Percentiles rank a stretch among this genome's conserved stretches.
Evolutionary conservation across 2,329 filamentous ascomycete species (phyloP).

Genomic region (Fusarium sp.): DNA sequence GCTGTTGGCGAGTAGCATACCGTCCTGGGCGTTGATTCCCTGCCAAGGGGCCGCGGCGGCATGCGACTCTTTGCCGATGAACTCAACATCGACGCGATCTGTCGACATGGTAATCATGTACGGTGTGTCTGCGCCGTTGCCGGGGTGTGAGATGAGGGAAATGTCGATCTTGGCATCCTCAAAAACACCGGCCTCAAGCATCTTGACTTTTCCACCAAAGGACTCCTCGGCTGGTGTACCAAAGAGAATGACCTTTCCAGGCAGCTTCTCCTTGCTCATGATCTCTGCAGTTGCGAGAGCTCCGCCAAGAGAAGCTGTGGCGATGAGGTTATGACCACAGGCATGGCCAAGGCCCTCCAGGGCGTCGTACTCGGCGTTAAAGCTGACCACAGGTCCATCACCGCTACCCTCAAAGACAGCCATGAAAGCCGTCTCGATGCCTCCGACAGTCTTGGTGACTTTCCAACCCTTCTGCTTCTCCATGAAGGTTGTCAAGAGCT

Average conservation of each 20-base stretch:
- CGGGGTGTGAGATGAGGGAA: slow-evolving; percentile 41
- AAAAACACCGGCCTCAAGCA: slow-evolving; percentile 40
- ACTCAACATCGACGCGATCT: slow-evolving; percentile 38
- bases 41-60: slow-evolving; percentile 39
- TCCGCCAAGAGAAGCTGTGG: slow-evolving; percentile 33
- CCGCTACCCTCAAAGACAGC: slow-evolving; percentile 58
- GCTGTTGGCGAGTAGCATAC: slow-evolving; percentile 38
- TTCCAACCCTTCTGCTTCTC: slow-evolving; percentile 54
- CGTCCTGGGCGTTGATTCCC: slow-evolving; percentile 44
- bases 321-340: slow-evolving; percentile 44
- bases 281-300: slow-evolving; percentile 38
- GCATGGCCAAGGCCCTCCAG: slow-evolving; percentile 38
- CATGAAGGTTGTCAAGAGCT: slow-evolving; percentile 57
- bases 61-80: slow-evolving; percentile 28
- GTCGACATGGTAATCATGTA: slow-evolving; percentile 40
- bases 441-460: slow-evolving; percentile 58
- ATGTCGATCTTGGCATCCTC: slow-evolving; percentile 42
- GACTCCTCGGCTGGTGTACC: slow-evolving; percentile 44
- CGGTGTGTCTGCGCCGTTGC: slow-evolving; percentile 22
- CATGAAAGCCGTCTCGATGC: slow-evolving; percentile 61
- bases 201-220: slow-evolving; percentile 41
- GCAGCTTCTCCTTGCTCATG: slow-evolving; percentile 37
- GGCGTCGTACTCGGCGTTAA: slow-evolving; percentile 58
- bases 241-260: slow-evolving; percentile 39
- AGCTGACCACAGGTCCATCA: slow-evolving; percentile 58